Evolutionary conservation across 148 eudicot genomes (phyloP), one percentile per base, ranked within the genome.

Genomic region (Cornus controversa): DNA sequence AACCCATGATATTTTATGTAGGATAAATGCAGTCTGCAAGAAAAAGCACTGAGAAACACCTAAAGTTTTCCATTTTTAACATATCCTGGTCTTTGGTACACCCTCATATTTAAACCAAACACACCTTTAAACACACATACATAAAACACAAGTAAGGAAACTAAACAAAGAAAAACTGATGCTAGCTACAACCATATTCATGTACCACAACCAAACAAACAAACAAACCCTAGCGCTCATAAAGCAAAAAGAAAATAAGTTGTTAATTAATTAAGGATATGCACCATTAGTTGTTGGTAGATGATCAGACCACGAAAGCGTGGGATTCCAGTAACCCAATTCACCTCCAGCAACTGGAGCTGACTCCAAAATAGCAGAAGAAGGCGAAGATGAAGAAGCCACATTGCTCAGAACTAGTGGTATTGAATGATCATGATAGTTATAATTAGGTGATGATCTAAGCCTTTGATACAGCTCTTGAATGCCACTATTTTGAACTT

Each of bases 261-360:
- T 45, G 34, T 82, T 42, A 9, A 40, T 36, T 36, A 36, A 36
- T 40, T 40, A 89, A 79, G 85, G 91, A 79, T 84, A 92, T 76
- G 97, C 92, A 84, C 90, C 93, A 77, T 87, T 82, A 22, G 86
- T 76, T 60, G 93, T 84, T 26, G 90, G 84, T 65, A 83, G 86
- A 69, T 90, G 93, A 62, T 90, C 94, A 53, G 87, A 82, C 97
- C 94, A 87, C 18, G 80, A 71, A 37, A 85, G 88, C 20, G 69
- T 54, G 2, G 86, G 77, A 64, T 83, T 88, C 86, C 86, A 87
- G 70, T 58, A 85, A 26, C 78, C 80, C 34, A 80, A 54, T 67
- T 79, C 86, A 63, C 65, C 69, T 34, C 79, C 71, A 13, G 66
- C 84, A 24, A 82, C 86, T 18, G 89, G 84, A 73, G 91, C 83